Evolutionary conservation across 352 stramenopile genomes (phyloP).

Genomic region (Detonula confervacea): DNA sequence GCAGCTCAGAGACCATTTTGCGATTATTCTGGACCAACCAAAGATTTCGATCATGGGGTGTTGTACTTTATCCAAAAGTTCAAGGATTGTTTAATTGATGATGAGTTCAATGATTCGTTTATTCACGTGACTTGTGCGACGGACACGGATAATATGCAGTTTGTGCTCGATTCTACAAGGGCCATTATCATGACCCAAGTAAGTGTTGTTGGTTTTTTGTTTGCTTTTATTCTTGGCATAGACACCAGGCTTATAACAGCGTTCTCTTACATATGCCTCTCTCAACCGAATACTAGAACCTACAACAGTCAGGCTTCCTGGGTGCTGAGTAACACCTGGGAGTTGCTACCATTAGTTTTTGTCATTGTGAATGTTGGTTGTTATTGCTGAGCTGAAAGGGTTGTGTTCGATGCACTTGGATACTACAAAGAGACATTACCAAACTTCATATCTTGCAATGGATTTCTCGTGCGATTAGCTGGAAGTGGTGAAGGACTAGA

Average conservation of each 20-base stretch:
- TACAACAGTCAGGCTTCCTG: slow-evolving; percentile 83
- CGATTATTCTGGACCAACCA: slow-evolving; percentile 80
- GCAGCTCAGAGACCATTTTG: slow-evolving; percentile 73
- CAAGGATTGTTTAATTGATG: slow-evolving; percentile 88
- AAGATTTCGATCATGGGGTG: slow-evolving; percentile 85
- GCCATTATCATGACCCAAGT: slow-evolving; percentile 87
- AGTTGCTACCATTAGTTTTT: slow-evolving; percentile 7
- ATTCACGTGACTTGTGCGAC: slow-evolving; percentile 95
- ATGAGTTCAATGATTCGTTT: slow-evolving; percentile 89
- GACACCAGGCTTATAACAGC: too few species aligned
- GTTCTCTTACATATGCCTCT: slow-evolving; percentile 13
- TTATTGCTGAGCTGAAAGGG: too few species aligned
- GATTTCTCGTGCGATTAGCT: too few species aligned
- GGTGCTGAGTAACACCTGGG: slow-evolving; percentile 68
- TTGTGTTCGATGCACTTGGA: too few species aligned
- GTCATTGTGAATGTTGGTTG: too few species aligned
- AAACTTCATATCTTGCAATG: too few species aligned
- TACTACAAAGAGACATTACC: too few species aligned
- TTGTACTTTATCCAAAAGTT: slow-evolving; percentile 92
- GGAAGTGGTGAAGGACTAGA: too few species aligned
- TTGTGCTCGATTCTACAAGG: slow-evolving; percentile 84
- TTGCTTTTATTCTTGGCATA: too few species aligned
- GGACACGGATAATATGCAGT: slow-evolving; percentile 94
- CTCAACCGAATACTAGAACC: slow-evolving; percentile 54
- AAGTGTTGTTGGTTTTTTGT: slow-evolving; percentile 36